Base-by-base conservation (phyloP, 192 early-diverging fungal species). In the Gamsiella multidivaricata region DNA sequence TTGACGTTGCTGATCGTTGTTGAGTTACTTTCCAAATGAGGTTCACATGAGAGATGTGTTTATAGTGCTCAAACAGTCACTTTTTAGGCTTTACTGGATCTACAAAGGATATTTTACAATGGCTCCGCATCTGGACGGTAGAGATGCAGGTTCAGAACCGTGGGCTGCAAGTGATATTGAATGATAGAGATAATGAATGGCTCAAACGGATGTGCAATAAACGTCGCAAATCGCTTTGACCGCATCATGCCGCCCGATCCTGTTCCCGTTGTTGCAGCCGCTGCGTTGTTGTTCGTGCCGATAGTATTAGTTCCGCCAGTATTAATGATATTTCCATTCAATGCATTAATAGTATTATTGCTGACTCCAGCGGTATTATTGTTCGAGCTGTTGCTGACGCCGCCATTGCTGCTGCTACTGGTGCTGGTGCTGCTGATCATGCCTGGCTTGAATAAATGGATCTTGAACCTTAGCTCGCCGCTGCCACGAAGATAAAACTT, bases 171-270 rank as follows among this genome's bases (percentile, higher is more conserved):
- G 10, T 80, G 57, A 7, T 65, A 54, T 20, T 84, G 81, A 47
- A 87, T 83, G 31, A 88, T 69, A 7, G 89, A 83, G 22, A 93
- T 90, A 17, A 90, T 82, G 62, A 93, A 89, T 4, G 92, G 92
- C 29, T 89, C 85, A 5, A 70, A 82, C 11, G 92, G 92, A 70
- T 93, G 92, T 39, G 92, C 84, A 26, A 90, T 83, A 70, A 86
- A 92, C 22, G 69, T 63, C 8, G 83, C 87, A 51, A 86, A 86
- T 2, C 83, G 64, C 62, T 89, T 90, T 28, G 45, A 63, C 56
- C 72, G 53, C 22, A 49, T 29, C 6, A 57, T 43, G 23, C 28
- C 36, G 12, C 18, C 56, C n/a, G 57, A 28, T 18, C 60, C 45
- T 7, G 59, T 34, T 10, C 23, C 26, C 3, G 49, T 36, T 6